These are phyloP conservation scores for Litchi chinensis DNA, from an alignment of 345 rosid genomes.

Conservation along the genomic window DNA sequence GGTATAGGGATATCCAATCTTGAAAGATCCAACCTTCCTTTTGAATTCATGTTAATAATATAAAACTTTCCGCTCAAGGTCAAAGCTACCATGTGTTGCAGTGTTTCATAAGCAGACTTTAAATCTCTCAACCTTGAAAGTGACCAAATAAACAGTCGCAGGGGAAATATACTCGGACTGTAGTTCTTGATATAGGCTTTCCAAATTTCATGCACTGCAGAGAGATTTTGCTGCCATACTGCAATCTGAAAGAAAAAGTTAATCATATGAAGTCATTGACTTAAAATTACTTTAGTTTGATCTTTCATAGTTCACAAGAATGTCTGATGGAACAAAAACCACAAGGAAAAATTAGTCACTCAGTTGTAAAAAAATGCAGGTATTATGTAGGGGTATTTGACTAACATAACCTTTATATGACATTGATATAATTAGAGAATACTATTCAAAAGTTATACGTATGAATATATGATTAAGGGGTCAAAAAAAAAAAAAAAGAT, in stretches of 20 bases:
- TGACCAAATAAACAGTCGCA: slow-evolving; percentile 65
- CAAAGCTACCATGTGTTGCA: slow-evolving; percentile 77
- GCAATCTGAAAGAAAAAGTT: slow-evolving; percentile 64
- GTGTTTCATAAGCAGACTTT: slow-evolving; percentile 61
- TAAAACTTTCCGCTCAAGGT: slow-evolving; percentile 38
- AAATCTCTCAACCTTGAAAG: slow-evolving; percentile 67
- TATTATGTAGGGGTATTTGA: not conserved
- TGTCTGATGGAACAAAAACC: not conserved
- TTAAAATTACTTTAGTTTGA: not conserved
- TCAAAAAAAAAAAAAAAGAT: too few species aligned
- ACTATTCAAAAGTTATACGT: not conserved
- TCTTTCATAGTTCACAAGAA: slow-evolving; percentile 3
- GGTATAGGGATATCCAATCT: slow-evolving; percentile 76
- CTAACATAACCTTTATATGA: not conserved
- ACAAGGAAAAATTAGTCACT: not conserved
- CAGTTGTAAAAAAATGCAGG: not conserved
- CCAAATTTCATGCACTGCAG: slow-evolving; percentile 65
- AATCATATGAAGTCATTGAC: slow-evolving; percentile 10
- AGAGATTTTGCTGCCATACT: slow-evolving; percentile 60
- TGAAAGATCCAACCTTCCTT: slow-evolving; percentile 43
- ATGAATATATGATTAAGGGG: not conserved
- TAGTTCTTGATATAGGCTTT: slow-evolving; percentile 62
- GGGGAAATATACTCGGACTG: slow-evolving; percentile 43
- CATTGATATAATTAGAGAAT: not conserved
- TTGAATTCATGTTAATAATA: slow-evolving; percentile 21